Evolutionary conservation across 768 basidiomycete genomes (phyloP).

Genomic region (Epithele typhae): DNA sequence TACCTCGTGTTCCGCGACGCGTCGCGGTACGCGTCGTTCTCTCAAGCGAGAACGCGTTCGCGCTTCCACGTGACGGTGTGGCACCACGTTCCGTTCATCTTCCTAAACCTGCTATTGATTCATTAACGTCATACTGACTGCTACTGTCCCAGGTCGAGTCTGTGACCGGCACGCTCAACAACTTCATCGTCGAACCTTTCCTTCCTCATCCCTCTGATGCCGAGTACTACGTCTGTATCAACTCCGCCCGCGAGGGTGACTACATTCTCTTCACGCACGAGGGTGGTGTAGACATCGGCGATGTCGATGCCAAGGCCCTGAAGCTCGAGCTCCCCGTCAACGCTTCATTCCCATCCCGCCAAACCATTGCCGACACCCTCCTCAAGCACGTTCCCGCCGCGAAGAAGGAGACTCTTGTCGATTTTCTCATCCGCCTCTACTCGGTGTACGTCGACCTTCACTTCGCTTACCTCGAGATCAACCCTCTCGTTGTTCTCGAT

Average conservation of each 20-base stretch:
- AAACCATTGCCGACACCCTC: conserved; percentile 68
- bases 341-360: conserved; percentile 77
- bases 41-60: conserved; percentile 7
- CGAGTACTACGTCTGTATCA: conserved; percentile 98
- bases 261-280: conserved; percentile 98
- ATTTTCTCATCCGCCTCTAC: conserved; percentile 94
- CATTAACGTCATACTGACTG: background rate
- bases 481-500: conserved; percentile 94
- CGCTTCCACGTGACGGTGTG: conserved; percentile 6
- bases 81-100: background rate
- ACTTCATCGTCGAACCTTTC: conserved; percentile 99
- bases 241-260: conserved; percentile 91
- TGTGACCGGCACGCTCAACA: conserved; percentile 91
- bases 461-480: conserved; percentile 99
- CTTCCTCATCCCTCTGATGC: conserved; percentile 89
- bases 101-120: background rate
- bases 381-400: conserved; percentile 77
- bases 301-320: conserved; percentile 96
- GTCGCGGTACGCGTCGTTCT: conserved; percentile 9
- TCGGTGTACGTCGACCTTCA: conserved; percentile 97
- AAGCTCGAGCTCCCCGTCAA: conserved; percentile 79
- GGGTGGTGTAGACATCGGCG: conserved; percentile 97
- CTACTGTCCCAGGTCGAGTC: conserved; percentile 70
- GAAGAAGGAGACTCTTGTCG: conserved; percentile 88
- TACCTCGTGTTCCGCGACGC: too few species aligned